Evolutionary conservation across 495 filamentous ascomycete species (phyloP).

Genomic region (Penicillium paradoxum): DNA sequence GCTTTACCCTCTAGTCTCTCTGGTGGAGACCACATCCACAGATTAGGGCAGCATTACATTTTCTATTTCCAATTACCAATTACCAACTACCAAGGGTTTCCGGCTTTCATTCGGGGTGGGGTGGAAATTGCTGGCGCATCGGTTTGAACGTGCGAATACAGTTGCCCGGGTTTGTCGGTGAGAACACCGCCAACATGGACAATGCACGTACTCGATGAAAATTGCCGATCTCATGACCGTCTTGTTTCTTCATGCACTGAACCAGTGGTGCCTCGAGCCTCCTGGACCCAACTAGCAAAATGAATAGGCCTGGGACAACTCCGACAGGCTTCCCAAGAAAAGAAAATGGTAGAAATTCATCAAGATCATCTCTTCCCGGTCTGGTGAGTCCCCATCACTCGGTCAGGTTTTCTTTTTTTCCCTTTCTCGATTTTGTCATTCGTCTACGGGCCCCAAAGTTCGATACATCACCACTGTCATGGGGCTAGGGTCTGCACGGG

Average conservation of each 20-base stretch:
- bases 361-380: constrained; percentile 15
- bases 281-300: neutral
- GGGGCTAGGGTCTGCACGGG: constrained; percentile 36
- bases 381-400: constrained; percentile 8
- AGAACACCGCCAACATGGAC: constrained; percentile 23
- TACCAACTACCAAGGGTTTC: neutral
- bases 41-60: constrained; percentile 3
- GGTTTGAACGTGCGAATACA: neutral
- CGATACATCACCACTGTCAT: constrained; percentile 36
- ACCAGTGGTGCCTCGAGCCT: constrained; percentile 27
- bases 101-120: constrained; percentile 1
- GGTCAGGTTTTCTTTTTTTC: constrained; percentile 2
- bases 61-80: neutral
- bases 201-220: constrained; percentile 23
- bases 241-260: constrained; percentile 27
- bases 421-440: constrained; percentile 18
- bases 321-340: constrained; percentile 22
- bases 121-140: neutral
- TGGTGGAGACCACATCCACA: constrained; percentile 3
- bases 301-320: constrained; percentile 20
- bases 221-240: constrained; percentile 33
- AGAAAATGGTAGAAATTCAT: constrained; percentile 15
- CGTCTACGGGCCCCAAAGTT: constrained; percentile 29
- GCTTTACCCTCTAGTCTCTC: constrained; percentile 3
- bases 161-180: constrained; percentile 28